Evolutionary conservation across 495 filamentous ascomycete species (phyloP), one percentile per base, ranked within the genome.

Genomic region (Lepidopterella palustris): DNA sequence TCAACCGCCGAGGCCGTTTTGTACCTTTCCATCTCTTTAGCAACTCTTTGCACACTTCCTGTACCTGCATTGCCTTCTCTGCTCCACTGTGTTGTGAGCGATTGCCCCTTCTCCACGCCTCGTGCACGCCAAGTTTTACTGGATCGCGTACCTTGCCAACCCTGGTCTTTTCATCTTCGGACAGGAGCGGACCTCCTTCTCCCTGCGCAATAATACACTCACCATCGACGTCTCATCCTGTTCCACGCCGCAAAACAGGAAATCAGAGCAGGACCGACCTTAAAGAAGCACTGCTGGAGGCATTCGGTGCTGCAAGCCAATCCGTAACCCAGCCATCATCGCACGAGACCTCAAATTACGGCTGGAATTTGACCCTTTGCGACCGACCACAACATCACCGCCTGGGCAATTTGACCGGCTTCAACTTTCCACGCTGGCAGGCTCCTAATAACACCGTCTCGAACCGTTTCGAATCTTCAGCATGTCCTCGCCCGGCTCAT

Each of bases 381-480:
- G 61, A 53, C 60, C 26, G 50, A 35, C 54, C 23, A 54, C 65
- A 52, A 54, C 65, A 68, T 62, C 60, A 53, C 26, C 55, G n/a
- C n/a, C n/a, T n/a, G n/a, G n/a, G n/a, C n/a, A 49, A 24, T 45
- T 51, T 27, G 26, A 20, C 63, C 59, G 15, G 32, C 48, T 20
- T 15, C 49, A 6, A 27, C 60, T 56, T 53, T 20, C n/a, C 64
- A 40, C 47, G 48, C 64, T 67, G 60, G 64, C 64, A 48, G n/a
- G 2, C 26, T 55, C 47, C 52, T 63, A 63, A 61, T 55, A 50
- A 21, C 57, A 0, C 29, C 48, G 32, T 24, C 52, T 51, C 31
- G 27, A 63, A 59, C 59, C 53, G 49, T 61, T 66, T 56, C 63
- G 45, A 31, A 61, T 60, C 51, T 56, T 63, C 60, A 58, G 55